Evolutionary conservation across 73 alveolate species (phyloP), one percentile per base, ranked within the genome.

Genomic region (Paraurostyla sp.): DNA sequence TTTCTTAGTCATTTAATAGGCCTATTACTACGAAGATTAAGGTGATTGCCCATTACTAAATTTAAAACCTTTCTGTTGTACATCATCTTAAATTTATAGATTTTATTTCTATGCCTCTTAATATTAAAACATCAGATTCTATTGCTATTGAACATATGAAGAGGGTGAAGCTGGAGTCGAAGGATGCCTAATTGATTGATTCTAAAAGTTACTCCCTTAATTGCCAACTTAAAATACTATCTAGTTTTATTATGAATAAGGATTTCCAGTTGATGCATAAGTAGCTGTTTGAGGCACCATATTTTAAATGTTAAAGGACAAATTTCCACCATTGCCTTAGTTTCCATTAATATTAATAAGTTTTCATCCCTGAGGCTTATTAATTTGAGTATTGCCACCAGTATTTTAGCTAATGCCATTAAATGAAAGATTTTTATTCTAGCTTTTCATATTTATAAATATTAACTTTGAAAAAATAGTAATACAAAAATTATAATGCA

Each of bases 151-250:
- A 18, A 65, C 82, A 40, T 65, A 65, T 36, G 82, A 65, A 0
- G 82, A 65, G 18, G 82, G 82, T 22, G 82, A 65, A 15, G 82
- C 82, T 22, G 82, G 82, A 13, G 82, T 65, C 25, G 82, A 65
- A 40, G 82, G 82, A 23, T 65, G 35, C 41, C 82, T 65, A 16
- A 65, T 65, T 13, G 82, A 65, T 13, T 65, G 35, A 65, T 65
- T 65, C 41, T 65, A 65, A 9, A 18, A 18, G 25, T 25, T 2
- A 59, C 23, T 65, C 25, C 16, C 16, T 65, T 65, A 40, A 9
- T 18, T 65, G 15, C 9, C 15, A 25, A 22, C 1, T 4, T 23
- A 38, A 9, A 65, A 11, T 18, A 33, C 49, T 4, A 65, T 65
- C 58, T 38, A 16, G 25, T 65, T 65, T 11, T 23, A 33, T 65